Percentiles rank a stretch among this genome's conserved stretches.
phyloP scores from a whole-genome alignment of 164 flowering plant species.

The Saururus chinensis region DNA sequence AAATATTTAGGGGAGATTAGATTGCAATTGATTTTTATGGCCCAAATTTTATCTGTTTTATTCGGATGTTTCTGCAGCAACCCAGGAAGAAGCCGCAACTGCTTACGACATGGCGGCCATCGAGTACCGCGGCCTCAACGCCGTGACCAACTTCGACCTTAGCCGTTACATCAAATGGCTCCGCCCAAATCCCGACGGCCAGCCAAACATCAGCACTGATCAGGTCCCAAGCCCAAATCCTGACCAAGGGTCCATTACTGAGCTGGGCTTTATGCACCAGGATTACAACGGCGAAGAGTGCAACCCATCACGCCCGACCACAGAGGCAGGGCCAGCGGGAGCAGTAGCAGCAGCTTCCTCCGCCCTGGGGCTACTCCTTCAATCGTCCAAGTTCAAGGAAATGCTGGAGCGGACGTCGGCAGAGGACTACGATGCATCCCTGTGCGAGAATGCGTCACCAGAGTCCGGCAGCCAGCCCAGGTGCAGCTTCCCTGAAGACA shows the following conservation, averaged over 20 bases:
- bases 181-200: constrained; percentile 19
- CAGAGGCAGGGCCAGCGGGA: not conserved
- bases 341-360: constrained; percentile 22
- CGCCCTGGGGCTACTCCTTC: constrained; percentile 45
- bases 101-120: constrained; percentile 61
- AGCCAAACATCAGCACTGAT: constrained; percentile 3
- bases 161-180: constrained; percentile 77
- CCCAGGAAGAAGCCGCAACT: constrained; percentile 50
- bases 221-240: constrained; percentile 8
- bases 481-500: constrained; percentile 55
- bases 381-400: constrained; percentile 63
- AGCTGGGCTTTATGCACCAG: constrained; percentile 3
- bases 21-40: no score
- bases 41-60: not conserved
- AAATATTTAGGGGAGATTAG: no score
- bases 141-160: constrained; percentile 49
- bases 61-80: constrained; percentile 28
- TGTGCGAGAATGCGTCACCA: constrained; percentile 9
- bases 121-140: constrained; percentile 42
- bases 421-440: constrained; percentile 21
- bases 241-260: not conserved
- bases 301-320: not conserved
- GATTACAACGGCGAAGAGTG: constrained; percentile 3
- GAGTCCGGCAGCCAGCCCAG: constrained; percentile 26
- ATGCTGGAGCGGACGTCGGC: constrained; percentile 44